Conservation (phyloP, 305 asterid genomes). For the Solanum chacoense region DNA sequence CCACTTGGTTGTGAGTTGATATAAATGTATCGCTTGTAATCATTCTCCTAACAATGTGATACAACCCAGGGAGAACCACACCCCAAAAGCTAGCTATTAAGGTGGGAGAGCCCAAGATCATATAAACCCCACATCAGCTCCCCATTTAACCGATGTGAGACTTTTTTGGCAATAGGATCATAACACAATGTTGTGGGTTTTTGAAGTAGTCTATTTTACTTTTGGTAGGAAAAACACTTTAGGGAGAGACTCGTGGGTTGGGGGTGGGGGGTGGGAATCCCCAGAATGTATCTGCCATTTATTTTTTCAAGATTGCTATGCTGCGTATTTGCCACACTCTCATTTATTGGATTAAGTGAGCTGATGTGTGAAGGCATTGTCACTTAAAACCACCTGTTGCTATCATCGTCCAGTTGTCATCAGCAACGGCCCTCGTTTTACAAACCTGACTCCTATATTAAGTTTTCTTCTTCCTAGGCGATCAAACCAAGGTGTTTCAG, state of each 20-base stretch:
- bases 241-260: background rate
- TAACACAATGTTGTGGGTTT: background rate
- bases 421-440: background rate
- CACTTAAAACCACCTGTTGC: background rate
- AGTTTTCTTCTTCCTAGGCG: background rate
- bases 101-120: background rate
- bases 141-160: background rate
- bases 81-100: background rate
- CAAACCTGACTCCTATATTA: background rate
- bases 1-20: conserved; percentile 1
- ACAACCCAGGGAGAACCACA: background rate
- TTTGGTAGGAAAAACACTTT: no score
- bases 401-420: background rate
- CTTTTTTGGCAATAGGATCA: background rate
- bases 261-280: background rate
- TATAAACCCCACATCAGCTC: background rate
- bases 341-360: background rate
- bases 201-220: background rate
- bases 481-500: background rate
- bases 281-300: background rate
- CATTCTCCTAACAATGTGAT: background rate
- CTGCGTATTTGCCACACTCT: background rate
- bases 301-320: background rate
- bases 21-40: background rate
- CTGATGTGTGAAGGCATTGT: background rate